These are phyloP conservation scores for Leptomonas pyrrhocoris DNA, from an alignment of 208 protist species.

Conservation along the genomic window DNA sequence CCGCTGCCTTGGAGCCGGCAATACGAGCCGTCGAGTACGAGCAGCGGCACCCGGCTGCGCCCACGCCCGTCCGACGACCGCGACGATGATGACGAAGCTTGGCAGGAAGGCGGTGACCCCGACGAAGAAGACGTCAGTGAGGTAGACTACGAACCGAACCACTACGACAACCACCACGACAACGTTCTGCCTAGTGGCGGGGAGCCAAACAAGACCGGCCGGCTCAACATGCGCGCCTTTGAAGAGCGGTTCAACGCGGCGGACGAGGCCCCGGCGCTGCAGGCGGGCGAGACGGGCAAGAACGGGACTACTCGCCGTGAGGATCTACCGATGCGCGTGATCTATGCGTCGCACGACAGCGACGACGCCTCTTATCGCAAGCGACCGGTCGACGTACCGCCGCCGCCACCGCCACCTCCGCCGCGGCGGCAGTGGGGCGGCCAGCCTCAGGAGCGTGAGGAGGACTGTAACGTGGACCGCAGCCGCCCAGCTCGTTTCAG, in stretches of 20 bases:
- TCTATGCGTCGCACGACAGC: slow-evolving; percentile 18
- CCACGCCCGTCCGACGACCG: too few species aligned
- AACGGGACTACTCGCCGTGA: slow-evolving; percentile 4
- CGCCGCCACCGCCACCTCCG: background rate
- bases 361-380: slow-evolving; percentile 15
- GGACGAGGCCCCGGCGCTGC: background rate
- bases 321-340: slow-evolving; percentile 5
- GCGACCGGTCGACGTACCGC: background rate
- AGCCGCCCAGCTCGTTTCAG: slow-evolving; percentile 5
- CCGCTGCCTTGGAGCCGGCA: slow-evolving; percentile 4
- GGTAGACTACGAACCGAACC: background rate
- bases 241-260: slow-evolving; percentile 7
- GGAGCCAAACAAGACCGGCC: background rate
- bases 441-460: background rate
- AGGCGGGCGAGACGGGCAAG: background rate
- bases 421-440: background rate
- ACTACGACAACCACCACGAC: background rate
- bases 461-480: slow-evolving; percentile 1
- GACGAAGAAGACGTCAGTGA: background rate
- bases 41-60: background rate
- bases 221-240: slow-evolving; percentile 10
- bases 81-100: background rate
- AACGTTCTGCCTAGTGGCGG: background rate
- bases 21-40: background rate
- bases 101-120: background rate